These are phyloP conservation scores for Citrus reticulata DNA, from an alignment of 345 rosid species.

Conservation along the genomic window DNA sequence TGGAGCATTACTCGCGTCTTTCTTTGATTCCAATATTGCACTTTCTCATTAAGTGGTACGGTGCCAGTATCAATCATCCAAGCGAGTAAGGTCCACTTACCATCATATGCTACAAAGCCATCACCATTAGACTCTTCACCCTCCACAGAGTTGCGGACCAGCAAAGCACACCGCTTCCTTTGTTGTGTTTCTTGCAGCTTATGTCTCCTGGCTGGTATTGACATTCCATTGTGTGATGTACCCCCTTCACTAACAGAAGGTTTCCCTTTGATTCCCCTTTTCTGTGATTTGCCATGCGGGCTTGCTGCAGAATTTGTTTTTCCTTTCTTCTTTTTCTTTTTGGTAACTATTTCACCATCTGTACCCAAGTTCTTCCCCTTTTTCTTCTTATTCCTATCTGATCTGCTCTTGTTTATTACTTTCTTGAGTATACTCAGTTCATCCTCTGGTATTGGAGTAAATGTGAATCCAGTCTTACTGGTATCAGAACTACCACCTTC, in stretches of 20 bases:
- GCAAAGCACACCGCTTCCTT: conserved; percentile 56
- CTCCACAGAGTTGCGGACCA: conserved; percentile 61
- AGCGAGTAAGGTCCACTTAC: conserved; percentile 68
- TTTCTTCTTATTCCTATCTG: conserved; percentile 45
- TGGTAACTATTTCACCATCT: conserved; percentile 26
- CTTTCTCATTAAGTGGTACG: conserved; percentile 53
- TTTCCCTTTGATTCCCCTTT: conserved; percentile 28
- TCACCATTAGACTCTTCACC: conserved; percentile 38
- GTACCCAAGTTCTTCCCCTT: conserved; percentile 23
- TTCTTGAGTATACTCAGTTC: conserved; percentile 57
- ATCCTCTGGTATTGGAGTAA: conserved; percentile 66
- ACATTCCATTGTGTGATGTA: conserved; percentile 16
- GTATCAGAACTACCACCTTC: conserved; percentile 29
- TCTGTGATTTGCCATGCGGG: conserved; percentile 11
- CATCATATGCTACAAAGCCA: conserved; percentile 64
- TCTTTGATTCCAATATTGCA: conserved; percentile 44
- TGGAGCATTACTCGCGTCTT: conserved; percentile 34
- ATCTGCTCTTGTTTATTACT: conserved; percentile 41
- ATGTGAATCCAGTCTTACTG: conserved; percentile 43
- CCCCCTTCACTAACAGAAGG: conserved; percentile 13
- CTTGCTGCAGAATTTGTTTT: conserved; percentile 16
- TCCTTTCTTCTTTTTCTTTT: conserved; percentile 26
- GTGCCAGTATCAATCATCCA: conserved; percentile 84
- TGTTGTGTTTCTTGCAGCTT: conserved; percentile 48
- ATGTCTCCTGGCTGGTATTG: conserved; percentile 29